These are phyloP conservation scores for Poa annua DNA, from an alignment of 176 grass and related monocot genomes.

Conservation along the genomic window DNA sequence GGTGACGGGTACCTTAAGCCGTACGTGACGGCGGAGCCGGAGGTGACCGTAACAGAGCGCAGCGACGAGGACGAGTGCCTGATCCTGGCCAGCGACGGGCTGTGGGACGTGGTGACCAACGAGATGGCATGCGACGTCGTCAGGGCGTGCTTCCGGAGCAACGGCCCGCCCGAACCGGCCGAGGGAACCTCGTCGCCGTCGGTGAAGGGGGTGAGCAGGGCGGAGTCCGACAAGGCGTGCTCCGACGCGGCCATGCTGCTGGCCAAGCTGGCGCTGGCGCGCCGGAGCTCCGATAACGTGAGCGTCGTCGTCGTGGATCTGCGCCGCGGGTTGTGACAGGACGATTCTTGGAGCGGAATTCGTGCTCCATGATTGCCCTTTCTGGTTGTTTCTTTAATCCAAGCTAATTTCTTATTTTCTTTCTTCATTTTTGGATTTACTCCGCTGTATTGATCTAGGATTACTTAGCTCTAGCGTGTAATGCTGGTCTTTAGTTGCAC, in stretches of 20 bases:
- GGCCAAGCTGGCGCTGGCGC: conserved; percentile 87
- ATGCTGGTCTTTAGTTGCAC: neutral
- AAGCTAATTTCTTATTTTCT: conserved; percentile 24
- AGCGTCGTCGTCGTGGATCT: conserved; percentile 92
- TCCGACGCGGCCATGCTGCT: conserved; percentile 87
- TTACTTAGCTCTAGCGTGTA: conserved; percentile 14
- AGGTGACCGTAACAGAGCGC: conserved; percentile 84
- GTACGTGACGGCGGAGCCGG: conserved; percentile 82
- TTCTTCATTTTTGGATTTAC: neutral
- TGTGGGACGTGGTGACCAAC: conserved; percentile 95
- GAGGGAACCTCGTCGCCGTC: neutral
- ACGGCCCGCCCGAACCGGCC: conserved; percentile 29
- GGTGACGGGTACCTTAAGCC: conserved; percentile 85
- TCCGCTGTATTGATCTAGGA: neutral
- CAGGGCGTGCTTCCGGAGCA: conserved; percentile 70
- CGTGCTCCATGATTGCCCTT: conserved; percentile 36
- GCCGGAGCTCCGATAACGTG: conserved; percentile 81
- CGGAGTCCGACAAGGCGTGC: conserved; percentile 71
- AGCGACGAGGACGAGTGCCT: conserved; percentile 79
- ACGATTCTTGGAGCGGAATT: conserved; percentile 33
- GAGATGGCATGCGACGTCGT: conserved; percentile 86
- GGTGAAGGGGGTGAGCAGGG: conserved; percentile 32
- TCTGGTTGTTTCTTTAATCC: neutral
- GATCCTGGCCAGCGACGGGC: conserved; percentile 92
- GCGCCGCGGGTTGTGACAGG: conserved; percentile 41